Percentiles rank a stretch among this genome's conserved stretches.
These are phyloP conservation scores for barley (Hordeum vulgare) DNA, from an alignment of 176 grass and related monocot species.

Conservation along the genomic window DNA sequence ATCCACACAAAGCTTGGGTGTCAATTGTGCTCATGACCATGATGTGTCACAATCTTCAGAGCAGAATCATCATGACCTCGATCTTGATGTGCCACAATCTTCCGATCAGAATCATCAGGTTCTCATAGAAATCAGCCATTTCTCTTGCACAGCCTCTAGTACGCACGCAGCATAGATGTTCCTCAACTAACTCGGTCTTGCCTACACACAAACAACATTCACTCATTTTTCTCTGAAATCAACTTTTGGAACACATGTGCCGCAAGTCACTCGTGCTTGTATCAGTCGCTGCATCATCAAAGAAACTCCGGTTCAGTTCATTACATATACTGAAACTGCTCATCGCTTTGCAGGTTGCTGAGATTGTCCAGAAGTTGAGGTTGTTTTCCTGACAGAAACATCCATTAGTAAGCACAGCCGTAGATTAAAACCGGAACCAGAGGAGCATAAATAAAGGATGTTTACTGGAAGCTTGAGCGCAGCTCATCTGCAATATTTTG, in stretches of 20 bases:
- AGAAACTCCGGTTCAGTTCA: not conserved
- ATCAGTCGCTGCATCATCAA: not conserved
- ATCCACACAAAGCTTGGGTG: not conserved
- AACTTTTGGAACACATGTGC: not conserved
- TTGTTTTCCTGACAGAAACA: constrained; percentile 32
- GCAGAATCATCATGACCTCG: not conserved
- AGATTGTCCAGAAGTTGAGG: not conserved
- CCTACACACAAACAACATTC: not conserved
- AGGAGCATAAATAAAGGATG: constrained; percentile 14
- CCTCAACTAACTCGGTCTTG: not conserved
- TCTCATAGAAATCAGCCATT: not conserved
- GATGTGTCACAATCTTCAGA: not conserved
- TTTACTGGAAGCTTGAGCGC: constrained; percentile 47
- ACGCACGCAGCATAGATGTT: not conserved
- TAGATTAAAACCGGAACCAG: not conserved
- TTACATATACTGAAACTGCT: not conserved
- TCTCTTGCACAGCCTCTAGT: not conserved
- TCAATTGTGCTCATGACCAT: not conserved
- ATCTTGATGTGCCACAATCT: not conserved
- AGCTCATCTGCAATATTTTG: constrained; percentile 76
- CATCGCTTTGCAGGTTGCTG: constrained; percentile 13
- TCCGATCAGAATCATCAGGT: not conserved
- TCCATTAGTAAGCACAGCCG: not conserved
- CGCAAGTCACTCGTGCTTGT: not conserved
- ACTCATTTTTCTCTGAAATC: not conserved